A percentile compares a stretch with the other conserved stretches of the same genome.
Evolutionary conservation across 78 protist species (phyloP).

Genomic region (Dictyostelium capitatum): DNA sequence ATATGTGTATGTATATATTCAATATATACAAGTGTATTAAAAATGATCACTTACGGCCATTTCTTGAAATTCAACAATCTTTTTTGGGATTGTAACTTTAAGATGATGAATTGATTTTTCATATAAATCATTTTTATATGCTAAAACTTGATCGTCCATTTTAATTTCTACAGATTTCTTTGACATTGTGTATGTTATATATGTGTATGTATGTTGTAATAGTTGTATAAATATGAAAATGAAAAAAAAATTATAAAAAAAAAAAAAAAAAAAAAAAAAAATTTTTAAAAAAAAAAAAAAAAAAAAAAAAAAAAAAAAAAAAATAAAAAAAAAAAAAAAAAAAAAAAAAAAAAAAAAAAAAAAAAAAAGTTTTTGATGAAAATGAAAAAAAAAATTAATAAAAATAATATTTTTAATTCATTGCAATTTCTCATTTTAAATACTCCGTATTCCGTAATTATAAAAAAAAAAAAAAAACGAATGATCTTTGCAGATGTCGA

Average conservation of each 20-base stretch:
- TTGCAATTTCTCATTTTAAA: too few relatives aligned
- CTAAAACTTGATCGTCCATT: slow-evolving; percentile 24
- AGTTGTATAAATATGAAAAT: background rate
- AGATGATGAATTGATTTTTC: slow-evolving; percentile 29
- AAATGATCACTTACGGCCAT: slow-evolving; percentile 12
- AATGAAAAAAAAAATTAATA: too few relatives aligned
- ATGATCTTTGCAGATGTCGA: too few relatives aligned
- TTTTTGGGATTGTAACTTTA: slow-evolving; percentile 30
- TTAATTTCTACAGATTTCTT: slow-evolving; percentile 6
- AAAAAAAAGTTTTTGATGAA: too few relatives aligned
- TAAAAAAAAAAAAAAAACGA: too few relatives aligned
- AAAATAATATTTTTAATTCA: too few relatives aligned
- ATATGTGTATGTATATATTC: too few relatives aligned
- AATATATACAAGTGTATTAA: too few relatives aligned
- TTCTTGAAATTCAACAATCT: slow-evolving; percentile 32
- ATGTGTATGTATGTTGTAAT: background rate
- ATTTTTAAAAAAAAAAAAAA: background rate
- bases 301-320: background rate
- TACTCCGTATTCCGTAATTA: too few relatives aligned
- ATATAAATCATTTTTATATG: slow-evolving; percentile 23
- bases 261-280: background rate
- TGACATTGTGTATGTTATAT: background rate
- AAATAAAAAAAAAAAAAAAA: background rate
- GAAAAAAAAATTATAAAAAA: background rate
- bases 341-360: background rate